Evolutionary conservation across 2,329 filamentous ascomycete species (phyloP).

Genomic region (Aspergillus ibericus): DNA sequence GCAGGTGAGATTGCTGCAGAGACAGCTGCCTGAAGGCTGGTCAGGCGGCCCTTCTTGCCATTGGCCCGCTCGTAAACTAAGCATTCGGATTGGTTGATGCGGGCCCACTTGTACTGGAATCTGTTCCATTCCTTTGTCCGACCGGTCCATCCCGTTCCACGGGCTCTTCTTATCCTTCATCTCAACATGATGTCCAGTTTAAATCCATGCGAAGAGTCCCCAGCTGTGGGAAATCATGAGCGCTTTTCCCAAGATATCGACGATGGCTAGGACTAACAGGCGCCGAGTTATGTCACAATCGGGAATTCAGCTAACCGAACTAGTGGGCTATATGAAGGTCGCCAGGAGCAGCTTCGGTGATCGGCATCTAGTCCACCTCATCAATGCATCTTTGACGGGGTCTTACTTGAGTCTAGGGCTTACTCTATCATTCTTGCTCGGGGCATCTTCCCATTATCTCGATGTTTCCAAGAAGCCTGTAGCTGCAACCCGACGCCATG

Average conservation of each 20-base stretch:
- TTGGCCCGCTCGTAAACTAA: constrained; percentile 3
- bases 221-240: too few relatives aligned
- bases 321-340: background rate
- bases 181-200: background rate
- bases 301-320: background rate
- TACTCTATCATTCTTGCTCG: too few relatives aligned
- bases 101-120: background rate
- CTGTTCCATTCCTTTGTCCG: too few relatives aligned
- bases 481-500: constrained; percentile 45
- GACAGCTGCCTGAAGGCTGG: background rate
- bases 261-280: background rate
- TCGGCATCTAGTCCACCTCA: background rate
- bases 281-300: background rate
- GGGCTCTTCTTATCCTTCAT: background rate
- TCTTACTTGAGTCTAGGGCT: too few relatives aligned
- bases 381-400: background rate
- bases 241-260: background rate
- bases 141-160: too few relatives aligned
- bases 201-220: too few relatives aligned
- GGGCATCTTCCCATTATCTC: constrained; percentile 23
- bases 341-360: background rate
- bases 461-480: constrained; percentile 48
- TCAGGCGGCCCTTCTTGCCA: background rate
- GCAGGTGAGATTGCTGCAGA: too few relatives aligned
- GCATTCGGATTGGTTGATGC: background rate